Base-by-base conservation (phyloP, 2,329 filamentous ascomycete genomes). In the Fusarium odoratissimum region DNA sequence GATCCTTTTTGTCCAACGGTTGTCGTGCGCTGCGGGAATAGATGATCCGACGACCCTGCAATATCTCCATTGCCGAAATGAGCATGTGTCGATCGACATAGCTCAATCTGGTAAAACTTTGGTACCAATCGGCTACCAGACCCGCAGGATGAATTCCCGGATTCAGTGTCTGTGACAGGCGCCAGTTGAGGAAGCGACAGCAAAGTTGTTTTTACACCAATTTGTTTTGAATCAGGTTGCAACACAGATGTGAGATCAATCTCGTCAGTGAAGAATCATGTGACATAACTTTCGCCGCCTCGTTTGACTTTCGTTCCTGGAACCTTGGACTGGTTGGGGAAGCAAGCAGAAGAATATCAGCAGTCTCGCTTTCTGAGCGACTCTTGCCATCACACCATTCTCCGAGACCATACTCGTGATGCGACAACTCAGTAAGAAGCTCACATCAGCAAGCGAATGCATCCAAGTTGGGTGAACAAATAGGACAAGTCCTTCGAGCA, bases 61-160 rank as follows among this genome's bases (percentile, higher is more conserved):
- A 49, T 23, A 10, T 23, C 4, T 7, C 11, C 3, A 33, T 13
- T 33, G 16, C 21, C 30, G 30, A 49, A 49, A 49, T 33, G 46
- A 33, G 46, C 6, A 4, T 10, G 2, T 19, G 46, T 19, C 30
- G n/a, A 33, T 49, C 35, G 5, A 9, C 35, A 17, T 17, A 14
- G 35, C 35, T 17, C n/a, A 33, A 14, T 19, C 11, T 33, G 46
- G 11, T 5, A 13, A 3, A 2, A 6, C 4, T 5, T 1, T 1
- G 21, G 16, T 3, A 0, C 2, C 6, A 33, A 33, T 19, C 2
- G 8, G 8, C 11, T n/a, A 9, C 3, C 5, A 9, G 28, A 6
- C 25, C 12, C 8, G 5, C 25, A 8, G 4, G 5, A 30, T 7
- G 3, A 4, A n/a, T 21, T 30, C 13, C 6, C 2, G 6, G 9